A percentile compares a stretch with the other conserved stretches of the same genome.
These are phyloP conservation scores for Paraphaeosphaeria minitans DNA, from an alignment of 2,329 filamentous ascomycete genomes.

Conservation along the genomic window DNA sequence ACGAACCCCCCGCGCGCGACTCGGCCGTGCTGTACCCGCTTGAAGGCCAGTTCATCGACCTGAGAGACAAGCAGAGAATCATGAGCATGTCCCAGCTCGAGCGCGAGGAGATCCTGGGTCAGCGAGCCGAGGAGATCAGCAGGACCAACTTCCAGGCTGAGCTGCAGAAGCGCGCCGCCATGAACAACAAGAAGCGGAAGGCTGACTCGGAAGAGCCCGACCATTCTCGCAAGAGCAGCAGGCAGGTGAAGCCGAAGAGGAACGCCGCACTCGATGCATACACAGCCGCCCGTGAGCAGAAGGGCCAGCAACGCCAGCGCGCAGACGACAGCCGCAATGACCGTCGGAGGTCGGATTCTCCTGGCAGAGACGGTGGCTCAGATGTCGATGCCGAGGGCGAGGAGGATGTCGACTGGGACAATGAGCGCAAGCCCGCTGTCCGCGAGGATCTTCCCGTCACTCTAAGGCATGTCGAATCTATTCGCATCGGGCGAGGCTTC, in stretches of 20 bases:
- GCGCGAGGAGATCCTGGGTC: slow-evolving; percentile 86
- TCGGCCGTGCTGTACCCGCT: slow-evolving; percentile 76
- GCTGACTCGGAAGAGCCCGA: slow-evolving; percentile 79
- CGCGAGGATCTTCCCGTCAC: slow-evolving; percentile 73
- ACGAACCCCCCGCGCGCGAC: slow-evolving; percentile 55
- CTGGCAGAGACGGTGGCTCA: slow-evolving; percentile 49
- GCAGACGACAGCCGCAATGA: slow-evolving; percentile 56
- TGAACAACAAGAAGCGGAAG: slow-evolving; percentile 69
- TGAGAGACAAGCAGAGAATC: slow-evolving; percentile 64
- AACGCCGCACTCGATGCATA: slow-evolving; percentile 76
- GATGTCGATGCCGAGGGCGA: slow-evolving; percentile 71
- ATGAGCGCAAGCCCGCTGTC: slow-evolving; percentile 55
- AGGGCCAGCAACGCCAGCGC: slow-evolving; percentile 60
- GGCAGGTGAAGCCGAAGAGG: slow-evolving; percentile 58
- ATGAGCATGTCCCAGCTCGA: slow-evolving; percentile 88
- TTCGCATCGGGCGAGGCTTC: slow-evolving; percentile 81
- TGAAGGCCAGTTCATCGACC: slow-evolving; percentile 77
- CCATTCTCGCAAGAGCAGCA: slow-evolving; percentile 71
- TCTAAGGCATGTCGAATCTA: slow-evolving; percentile 80
- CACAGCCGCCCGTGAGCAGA: slow-evolving; percentile 61
- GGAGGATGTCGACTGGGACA: slow-evolving; percentile 77
- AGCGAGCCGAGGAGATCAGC: slow-evolving; percentile 82
- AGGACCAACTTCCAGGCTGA: slow-evolving; percentile 81
- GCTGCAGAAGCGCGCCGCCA: slow-evolving; percentile 75
- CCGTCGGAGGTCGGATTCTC: slow-evolving; percentile 50